Evolutionary conservation across 306 rosid genomes (phyloP).

Genomic region (Cucurbita moschata): DNA sequence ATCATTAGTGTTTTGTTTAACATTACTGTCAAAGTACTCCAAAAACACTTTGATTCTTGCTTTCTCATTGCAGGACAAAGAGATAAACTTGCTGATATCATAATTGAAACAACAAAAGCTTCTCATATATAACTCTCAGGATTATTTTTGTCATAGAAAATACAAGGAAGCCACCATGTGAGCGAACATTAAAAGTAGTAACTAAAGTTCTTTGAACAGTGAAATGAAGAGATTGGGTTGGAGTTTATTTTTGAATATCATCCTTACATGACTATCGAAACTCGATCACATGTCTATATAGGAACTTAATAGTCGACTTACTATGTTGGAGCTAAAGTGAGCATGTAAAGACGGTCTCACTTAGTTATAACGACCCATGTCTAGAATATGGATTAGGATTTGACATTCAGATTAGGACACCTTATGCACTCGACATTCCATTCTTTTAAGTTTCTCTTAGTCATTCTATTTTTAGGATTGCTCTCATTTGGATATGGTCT

Average conservation of each 20-base stretch:
- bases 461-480: no score
- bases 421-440: no score
- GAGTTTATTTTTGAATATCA: neutral
- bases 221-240: neutral
- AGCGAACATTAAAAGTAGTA: neutral
- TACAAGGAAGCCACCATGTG: neutral
- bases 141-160: no score
- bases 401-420: no score
- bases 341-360: no score
- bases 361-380: no score
- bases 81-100: neutral
- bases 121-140: neutral
- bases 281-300: neutral
- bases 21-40: neutral
- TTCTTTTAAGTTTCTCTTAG: no score
- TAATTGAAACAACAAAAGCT: neutral
- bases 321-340: no score
- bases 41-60: neutral
- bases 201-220: neutral
- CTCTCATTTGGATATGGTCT: no score
- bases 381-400: no score
- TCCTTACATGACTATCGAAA: neutral
- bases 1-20: neutral
- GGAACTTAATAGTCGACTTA: neutral
- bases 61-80: neutral